Evolutionary conservation across 192 early-diverging fungal species (phyloP).

Genomic region (Endogone sp.): DNA sequence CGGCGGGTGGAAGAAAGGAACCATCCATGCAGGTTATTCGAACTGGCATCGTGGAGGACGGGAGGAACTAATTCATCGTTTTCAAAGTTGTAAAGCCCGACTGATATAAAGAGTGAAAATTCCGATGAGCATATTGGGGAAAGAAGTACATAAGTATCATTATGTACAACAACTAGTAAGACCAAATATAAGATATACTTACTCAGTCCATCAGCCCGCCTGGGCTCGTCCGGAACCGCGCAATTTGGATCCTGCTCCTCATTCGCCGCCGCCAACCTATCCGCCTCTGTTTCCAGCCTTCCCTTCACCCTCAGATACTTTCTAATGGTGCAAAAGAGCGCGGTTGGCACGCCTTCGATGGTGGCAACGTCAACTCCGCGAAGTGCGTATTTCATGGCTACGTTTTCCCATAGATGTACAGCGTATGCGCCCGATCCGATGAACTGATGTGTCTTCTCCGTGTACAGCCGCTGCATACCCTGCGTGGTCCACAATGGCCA

Average conservation of each 20-base stretch:
- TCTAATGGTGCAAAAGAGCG: neutral
- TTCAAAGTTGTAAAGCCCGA: neutral
- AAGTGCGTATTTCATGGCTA: neutral
- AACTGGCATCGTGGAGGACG: neutral
- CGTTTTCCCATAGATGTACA: conserved; percentile 1
- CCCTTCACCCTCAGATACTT: neutral
- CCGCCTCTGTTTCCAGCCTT: neutral
- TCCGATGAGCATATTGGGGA: neutral
- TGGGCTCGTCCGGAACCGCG: neutral
- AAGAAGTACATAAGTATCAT: too few species aligned
- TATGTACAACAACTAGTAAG: neutral
- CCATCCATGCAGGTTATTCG: neutral
- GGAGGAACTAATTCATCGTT: neutral
- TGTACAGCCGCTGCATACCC: neutral
- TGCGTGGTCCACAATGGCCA: neutral
- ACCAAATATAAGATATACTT: neutral
- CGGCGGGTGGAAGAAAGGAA: neutral
- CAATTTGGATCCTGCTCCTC: neutral
- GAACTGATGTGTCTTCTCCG: neutral
- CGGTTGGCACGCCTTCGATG: neutral
- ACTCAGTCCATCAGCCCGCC: neutral
- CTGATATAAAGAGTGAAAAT: neutral
- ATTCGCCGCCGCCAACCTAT: neutral
- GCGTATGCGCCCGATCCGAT: neutral
- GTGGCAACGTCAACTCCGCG: neutral